Percentiles rank a stretch among this genome's conserved stretches.
Conservation (phyloP, 768 basidiomycete species). For the Crucibulum laeve region DNA sequence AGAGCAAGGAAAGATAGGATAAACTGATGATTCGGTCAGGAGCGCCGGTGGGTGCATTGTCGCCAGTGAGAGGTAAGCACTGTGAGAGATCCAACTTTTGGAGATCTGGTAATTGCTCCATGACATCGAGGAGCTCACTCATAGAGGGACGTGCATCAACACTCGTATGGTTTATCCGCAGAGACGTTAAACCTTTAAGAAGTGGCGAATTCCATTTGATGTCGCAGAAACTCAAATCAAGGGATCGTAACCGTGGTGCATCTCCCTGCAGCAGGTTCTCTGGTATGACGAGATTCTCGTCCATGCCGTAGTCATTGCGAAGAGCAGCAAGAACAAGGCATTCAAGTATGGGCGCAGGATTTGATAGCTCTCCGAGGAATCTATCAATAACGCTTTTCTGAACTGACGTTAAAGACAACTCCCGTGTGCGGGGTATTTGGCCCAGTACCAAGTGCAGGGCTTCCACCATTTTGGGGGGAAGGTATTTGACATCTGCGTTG, state of each 20-base stretch:
- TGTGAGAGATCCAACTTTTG: conserved; percentile 19
- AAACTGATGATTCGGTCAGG: too few relatives aligned
- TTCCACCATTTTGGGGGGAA: conserved; percentile 23
- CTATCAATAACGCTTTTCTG: neutral
- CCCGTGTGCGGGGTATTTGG: neutral
- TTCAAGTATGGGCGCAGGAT: neutral
- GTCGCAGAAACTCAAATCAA: conserved; percentile 29
- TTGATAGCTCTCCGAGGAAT: neutral
- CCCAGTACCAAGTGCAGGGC: conserved; percentile 20
- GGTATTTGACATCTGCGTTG: conserved; percentile 17
- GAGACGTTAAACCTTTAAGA: conserved; percentile 28
- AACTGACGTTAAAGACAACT: neutral
- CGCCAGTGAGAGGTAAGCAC: conserved; percentile 17
- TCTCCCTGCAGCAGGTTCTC: conserved; percentile 23
- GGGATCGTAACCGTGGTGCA: conserved; percentile 25
- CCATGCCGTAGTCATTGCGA: conserved; percentile 11
- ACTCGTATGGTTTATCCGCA: conserved; percentile 27
- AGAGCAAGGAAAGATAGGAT: too few relatives aligned
- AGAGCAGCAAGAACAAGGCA: conserved; percentile 17
- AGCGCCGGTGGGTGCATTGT: too few relatives aligned
- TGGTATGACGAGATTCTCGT: conserved; percentile 18
- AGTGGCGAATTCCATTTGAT: conserved; percentile 31
- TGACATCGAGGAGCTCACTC: conserved; percentile 23
- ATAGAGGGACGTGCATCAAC: conserved; percentile 20
- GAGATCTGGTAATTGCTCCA: conserved; percentile 28